phyloP scores from a whole-genome alignment of 2,329 filamentous ascomycete genomes.

The Ophiostoma perfectum region DNA sequence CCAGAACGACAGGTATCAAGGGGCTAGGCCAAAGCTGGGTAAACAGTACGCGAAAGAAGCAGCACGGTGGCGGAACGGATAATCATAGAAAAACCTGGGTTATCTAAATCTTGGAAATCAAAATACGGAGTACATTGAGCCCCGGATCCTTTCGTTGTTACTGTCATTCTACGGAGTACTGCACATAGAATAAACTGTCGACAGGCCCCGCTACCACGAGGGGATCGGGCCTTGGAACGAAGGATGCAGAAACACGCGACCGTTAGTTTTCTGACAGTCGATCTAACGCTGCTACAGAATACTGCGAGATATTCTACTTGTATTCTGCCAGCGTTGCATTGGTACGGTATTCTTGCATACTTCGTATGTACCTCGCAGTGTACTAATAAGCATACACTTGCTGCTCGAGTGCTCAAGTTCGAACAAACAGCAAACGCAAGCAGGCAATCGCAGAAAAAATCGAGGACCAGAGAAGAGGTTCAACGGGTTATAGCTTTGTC shows the following conservation, averaged over 20 bases:
- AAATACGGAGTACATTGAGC: no score
- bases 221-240: neutral
- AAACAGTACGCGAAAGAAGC: no score
- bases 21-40: no score
- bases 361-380: neutral
- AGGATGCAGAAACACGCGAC: neutral
- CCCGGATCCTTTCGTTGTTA: no score
- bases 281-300: neutral
- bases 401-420: neutral
- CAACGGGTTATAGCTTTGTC: neutral
- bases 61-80: no score
- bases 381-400: no score
- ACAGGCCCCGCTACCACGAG: neutral
- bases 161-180: no score
- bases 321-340: neutral
- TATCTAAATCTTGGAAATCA: no score
- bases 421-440: neutral
- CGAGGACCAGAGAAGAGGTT: neutral
- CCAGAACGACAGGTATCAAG: no score
- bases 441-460: neutral
- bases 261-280: neutral
- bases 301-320: neutral
- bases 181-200: no score
- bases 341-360: neutral
- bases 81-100: no score